Percentiles rank a stretch among this genome's conserved stretches.
Evolutionary conservation across 2,329 filamentous ascomycete species (phyloP).

Genomic region (Colletotrichum sansevieriae): DNA sequence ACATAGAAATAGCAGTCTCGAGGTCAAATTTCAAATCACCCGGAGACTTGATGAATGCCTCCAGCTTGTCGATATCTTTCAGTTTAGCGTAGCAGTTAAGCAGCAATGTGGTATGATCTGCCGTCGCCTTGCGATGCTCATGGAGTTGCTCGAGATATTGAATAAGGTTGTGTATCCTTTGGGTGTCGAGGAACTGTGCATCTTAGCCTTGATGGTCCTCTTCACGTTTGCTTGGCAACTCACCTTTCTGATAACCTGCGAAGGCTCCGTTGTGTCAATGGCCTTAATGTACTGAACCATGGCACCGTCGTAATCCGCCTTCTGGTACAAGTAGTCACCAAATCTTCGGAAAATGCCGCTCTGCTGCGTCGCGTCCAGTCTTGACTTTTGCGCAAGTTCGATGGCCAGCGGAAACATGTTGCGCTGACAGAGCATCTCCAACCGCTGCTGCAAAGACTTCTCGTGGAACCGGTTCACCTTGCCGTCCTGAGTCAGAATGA

Average conservation of each 20-base stretch:
- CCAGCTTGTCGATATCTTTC: constrained; percentile 96
- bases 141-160: constrained; percentile 97
- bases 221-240: neutral
- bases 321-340: constrained; percentile 94
- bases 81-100: constrained; percentile 98
- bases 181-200: constrained; percentile 87
- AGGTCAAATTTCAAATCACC: constrained; percentile 96
- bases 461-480: constrained; percentile 94
- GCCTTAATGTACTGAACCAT: constrained; percentile 98
- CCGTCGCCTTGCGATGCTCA: constrained; percentile 91
- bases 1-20: constrained; percentile 98
- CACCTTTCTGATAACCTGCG: constrained; percentile 94
- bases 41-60: constrained; percentile 96
- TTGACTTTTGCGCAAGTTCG: constrained; percentile 90
- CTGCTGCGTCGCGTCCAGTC: constrained; percentile 83
- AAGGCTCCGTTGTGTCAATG: constrained; percentile 95
- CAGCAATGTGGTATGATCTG: constrained; percentile 93
- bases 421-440: constrained; percentile 93
- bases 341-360: constrained; percentile 94
- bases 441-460: constrained; percentile 87
- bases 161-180: constrained; percentile 97
- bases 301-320: constrained; percentile 95
- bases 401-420: constrained; percentile 94
- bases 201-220: constrained; percentile 45
- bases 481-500: constrained; percentile 89